Evolutionary conservation across 106 monocot genomes (phyloP).

Genomic region (Narthecium ossifragum): DNA sequence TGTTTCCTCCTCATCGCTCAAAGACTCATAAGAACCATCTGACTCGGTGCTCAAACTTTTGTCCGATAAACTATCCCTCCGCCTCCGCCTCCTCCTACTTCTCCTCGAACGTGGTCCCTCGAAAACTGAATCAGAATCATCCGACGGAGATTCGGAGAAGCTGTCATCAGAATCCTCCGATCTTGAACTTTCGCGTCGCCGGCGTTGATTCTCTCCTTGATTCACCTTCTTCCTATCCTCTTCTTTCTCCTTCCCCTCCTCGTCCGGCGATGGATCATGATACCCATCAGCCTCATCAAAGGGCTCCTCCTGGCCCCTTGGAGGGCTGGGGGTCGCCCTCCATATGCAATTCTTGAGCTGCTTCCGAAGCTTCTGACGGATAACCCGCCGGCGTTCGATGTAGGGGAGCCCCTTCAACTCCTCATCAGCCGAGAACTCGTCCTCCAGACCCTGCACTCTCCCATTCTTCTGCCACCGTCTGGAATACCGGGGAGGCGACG

Average conservation of each 20-base stretch:
- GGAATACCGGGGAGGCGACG: conserved; percentile 17
- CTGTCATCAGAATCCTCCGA: too few relatives aligned
- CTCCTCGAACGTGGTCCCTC: too few relatives aligned
- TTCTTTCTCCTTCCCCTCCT: conserved; percentile 26
- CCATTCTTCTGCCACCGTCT: conserved; percentile 11
- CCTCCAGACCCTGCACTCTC: not conserved
- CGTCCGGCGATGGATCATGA: conserved; percentile 12
- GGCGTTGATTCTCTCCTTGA: too few relatives aligned
- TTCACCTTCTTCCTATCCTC: conserved; percentile 20
- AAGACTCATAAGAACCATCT: too few relatives aligned
- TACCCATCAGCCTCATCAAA: too few relatives aligned
- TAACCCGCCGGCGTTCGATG: conserved; percentile 74
- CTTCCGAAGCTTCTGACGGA: conserved; percentile 74
- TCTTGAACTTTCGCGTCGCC: too few relatives aligned
- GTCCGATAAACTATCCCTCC: too few relatives aligned
- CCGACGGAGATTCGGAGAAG: too few relatives aligned
- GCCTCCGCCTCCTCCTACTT: too few relatives aligned
- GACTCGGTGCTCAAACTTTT: too few relatives aligned
- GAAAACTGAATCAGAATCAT: too few relatives aligned
- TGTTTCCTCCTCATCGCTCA: too few relatives aligned
- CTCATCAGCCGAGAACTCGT: conserved; percentile 47
- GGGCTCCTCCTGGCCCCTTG: conserved; percentile 22
- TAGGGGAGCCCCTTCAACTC: conserved; percentile 75
- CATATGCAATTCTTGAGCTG: conserved; percentile 78
- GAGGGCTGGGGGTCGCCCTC: conserved; percentile 78